Evolutionary conservation across 345 rosid genomes (phyloP).

Genomic region (Angophora floribunda): DNA sequence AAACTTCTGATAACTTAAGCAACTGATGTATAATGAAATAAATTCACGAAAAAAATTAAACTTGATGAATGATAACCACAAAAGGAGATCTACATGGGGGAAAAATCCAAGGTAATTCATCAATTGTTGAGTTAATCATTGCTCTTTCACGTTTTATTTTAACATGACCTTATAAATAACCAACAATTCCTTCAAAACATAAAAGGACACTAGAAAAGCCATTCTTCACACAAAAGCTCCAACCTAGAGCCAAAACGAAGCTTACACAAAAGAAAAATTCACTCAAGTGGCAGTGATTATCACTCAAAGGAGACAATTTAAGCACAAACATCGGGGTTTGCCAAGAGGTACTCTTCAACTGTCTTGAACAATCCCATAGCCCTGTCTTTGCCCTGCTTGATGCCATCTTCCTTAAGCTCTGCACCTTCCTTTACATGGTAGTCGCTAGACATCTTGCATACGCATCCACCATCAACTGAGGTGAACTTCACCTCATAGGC

Average conservation of each 20-base stretch:
- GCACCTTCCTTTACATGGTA: not conserved
- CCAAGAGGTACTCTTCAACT: slow-evolving; percentile 12
- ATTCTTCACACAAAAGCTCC: not conserved
- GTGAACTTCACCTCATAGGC: slow-evolving; percentile 1
- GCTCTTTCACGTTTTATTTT: not conserved
- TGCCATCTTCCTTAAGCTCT: slow-evolving; percentile 7
- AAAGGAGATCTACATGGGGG: not conserved
- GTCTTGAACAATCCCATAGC: slow-evolving; percentile 9
- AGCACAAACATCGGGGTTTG: slow-evolving; percentile 5
- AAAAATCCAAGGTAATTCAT: not conserved
- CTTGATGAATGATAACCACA: not conserved
- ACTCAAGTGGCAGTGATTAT: not conserved
- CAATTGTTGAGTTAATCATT: not conserved
- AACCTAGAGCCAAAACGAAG: not conserved
- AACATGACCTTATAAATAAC: not conserved
- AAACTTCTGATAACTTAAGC: no score
- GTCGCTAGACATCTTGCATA: slow-evolving; percentile 1
- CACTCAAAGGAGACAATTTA: not conserved
- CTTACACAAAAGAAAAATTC: not conserved
- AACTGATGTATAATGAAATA: no score
- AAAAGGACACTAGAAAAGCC: no score
- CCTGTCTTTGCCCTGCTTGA: slow-evolving; percentile 1
- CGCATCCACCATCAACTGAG: not conserved
- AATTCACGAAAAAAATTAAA: no score
- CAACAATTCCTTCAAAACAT: not conserved